Evolutionary conservation across 2,329 filamentous ascomycete genomes (phyloP).

Genomic region (Bimuria novae-zelandiae): DNA sequence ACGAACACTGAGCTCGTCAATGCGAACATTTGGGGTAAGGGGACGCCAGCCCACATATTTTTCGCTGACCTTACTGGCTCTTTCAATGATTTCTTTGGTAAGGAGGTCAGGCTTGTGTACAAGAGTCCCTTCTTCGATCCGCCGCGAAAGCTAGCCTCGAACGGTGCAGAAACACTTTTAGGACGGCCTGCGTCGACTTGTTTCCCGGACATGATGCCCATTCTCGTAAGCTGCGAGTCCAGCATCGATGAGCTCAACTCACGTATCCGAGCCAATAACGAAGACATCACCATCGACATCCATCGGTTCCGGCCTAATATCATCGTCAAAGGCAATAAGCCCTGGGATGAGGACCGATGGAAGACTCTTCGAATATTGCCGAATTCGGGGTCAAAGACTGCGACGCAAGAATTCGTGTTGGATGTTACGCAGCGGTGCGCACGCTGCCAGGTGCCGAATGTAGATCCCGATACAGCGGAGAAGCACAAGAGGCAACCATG

Average conservation of each 20-base stretch:
- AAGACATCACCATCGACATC: constrained; percentile 60
- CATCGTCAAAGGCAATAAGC: constrained; percentile 58
- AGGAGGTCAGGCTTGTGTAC: constrained; percentile 62
- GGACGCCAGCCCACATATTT: constrained; percentile 64
- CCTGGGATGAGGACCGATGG: constrained; percentile 69
- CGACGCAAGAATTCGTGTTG: constrained; percentile 47
- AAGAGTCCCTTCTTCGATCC: constrained; percentile 58
- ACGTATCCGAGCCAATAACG: constrained; percentile 51
- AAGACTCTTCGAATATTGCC: constrained; percentile 58
- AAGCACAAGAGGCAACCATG: constrained; percentile 65
- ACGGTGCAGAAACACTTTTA: constrained; percentile 58
- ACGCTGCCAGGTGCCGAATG: constrained; percentile 67
- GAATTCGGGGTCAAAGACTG: constrained; percentile 7
- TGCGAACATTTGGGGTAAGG: constrained; percentile 63
- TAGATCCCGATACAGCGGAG: constrained; percentile 64
- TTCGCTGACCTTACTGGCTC: constrained; percentile 54
- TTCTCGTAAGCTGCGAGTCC: constrained; percentile 60
- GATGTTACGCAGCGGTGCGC: constrained; percentile 65
- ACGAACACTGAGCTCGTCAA: constrained; percentile 55
- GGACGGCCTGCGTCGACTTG: constrained; percentile 60
- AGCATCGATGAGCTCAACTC: constrained; percentile 63
- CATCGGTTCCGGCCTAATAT: constrained; percentile 66
- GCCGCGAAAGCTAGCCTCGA: constrained; percentile 59
- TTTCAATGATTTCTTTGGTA: constrained; percentile 62
- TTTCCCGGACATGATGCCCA: constrained; percentile 64